A percentile compares a stretch with the other conserved stretches of the same genome.
Conservation (phyloP, 1,284 basidiomycete species). For the Omphalotus olearius region DNA sequence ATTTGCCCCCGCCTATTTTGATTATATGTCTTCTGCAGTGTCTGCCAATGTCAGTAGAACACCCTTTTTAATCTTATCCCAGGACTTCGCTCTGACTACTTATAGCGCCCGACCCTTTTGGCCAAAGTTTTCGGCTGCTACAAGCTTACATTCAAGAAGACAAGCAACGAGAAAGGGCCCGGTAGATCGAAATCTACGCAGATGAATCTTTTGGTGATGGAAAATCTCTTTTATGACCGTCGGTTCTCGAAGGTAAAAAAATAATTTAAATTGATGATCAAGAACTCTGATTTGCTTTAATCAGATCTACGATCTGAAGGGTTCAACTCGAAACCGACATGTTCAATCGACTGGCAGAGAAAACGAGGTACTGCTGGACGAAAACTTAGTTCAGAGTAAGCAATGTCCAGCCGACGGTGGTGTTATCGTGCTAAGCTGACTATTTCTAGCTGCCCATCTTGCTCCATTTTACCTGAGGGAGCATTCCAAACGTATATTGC, state of each 20-base stretch:
- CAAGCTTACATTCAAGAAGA: conserved; percentile 90
- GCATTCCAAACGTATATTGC: conserved; percentile 90
- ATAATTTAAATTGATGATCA: not conserved
- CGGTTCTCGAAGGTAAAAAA: conserved; percentile 73
- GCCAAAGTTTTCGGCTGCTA: conserved; percentile 99
- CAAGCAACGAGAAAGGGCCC: conserved; percentile 57
- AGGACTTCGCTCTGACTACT: conserved; percentile 8
- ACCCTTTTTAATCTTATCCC: not conserved
- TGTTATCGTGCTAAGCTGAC: conserved; percentile 13
- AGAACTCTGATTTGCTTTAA: not conserved
- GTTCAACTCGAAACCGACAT: conserved; percentile 87
- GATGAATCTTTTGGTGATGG: conserved; percentile 97
- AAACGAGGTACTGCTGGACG: conserved; percentile 92
- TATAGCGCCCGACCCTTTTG: conserved; percentile 87
- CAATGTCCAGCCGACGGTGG: conserved; percentile 2
- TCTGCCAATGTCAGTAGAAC: conserved; percentile 59
- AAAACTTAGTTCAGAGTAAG: conserved; percentile 85
- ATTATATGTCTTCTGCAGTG: conserved; percentile 90
- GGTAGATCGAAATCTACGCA: conserved; percentile 77
- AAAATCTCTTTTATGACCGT: conserved; percentile 94
- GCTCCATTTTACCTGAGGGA: conserved; percentile 93
- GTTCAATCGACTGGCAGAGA: conserved; percentile 88
- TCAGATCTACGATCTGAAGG: conserved; percentile 94
- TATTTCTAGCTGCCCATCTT: conserved; percentile 52
- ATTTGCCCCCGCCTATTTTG: conserved; percentile 97